A percentile compares a stretch with the other conserved stretches of the same genome.
These are phyloP conservation scores for Ceratopteris richardii DNA, from an alignment of 75 land plant species.

Conservation along the genomic window DNA sequence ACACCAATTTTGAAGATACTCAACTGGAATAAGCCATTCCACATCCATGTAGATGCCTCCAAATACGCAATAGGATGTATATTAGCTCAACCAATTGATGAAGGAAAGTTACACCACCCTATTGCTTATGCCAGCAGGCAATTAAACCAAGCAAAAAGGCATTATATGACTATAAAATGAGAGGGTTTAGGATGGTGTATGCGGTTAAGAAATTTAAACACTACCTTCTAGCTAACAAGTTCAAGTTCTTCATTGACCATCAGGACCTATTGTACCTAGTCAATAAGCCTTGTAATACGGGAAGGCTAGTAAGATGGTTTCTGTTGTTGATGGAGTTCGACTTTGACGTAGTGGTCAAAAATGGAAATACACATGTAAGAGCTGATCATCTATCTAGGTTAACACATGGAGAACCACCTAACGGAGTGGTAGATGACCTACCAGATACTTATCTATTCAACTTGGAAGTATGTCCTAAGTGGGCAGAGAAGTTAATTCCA, in stretches of 20 bases:
- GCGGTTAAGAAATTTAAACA: slow-evolving; percentile 8
- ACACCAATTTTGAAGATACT: slow-evolving; percentile 3
- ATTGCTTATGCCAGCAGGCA: slow-evolving; percentile 7
- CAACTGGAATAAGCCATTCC: slow-evolving; percentile 3
- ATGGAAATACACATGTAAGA: slow-evolving; percentile 1
- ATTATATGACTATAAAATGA: slow-evolving; percentile 9
- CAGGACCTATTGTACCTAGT: slow-evolving; percentile 10
- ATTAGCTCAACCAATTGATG: background rate
- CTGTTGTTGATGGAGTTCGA: slow-evolving; percentile 9
- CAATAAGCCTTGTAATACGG: background rate
- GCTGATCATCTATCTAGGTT: slow-evolving; percentile 8
- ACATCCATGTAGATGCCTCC: slow-evolving; percentile 12
- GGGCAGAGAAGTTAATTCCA: too few species aligned
- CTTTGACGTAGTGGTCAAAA: slow-evolving; percentile 9
- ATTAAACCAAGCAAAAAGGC: background rate
- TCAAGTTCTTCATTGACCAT: slow-evolving; percentile 12
- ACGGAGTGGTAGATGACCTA: slow-evolving; percentile 4
- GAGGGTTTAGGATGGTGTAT: slow-evolving; percentile 15
- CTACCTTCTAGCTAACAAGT: slow-evolving; percentile 10
- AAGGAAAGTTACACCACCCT: background rate
- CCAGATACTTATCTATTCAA: slow-evolving; percentile 5
- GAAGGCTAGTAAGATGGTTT: slow-evolving; percentile 11
- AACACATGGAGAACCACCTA: background rate
- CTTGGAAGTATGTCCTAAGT: background rate
- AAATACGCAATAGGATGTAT: background rate